These are phyloP conservation scores for Zymoseptoria passerinii DNA, from an alignment of 2,329 filamentous ascomycete species.

Conservation along the genomic window DNA sequence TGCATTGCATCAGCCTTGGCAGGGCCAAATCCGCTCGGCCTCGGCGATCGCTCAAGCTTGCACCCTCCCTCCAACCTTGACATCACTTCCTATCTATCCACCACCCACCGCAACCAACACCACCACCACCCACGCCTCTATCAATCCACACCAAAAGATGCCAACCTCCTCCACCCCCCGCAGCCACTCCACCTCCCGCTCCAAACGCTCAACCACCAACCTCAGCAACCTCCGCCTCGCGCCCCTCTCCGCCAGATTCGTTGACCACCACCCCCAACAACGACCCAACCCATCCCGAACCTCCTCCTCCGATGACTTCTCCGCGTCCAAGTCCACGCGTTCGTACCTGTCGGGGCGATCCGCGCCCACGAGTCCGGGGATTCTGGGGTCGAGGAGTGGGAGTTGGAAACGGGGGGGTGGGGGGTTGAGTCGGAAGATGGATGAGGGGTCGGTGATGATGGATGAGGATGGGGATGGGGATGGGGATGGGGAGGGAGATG, in stretches of 20 bases:
- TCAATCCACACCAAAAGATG: too few species aligned
- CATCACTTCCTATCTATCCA: too few species aligned
- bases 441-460: constrained; percentile 8
- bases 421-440: constrained; percentile 25
- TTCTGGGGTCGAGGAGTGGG: constrained; percentile 37
- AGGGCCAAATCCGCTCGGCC: too few species aligned
- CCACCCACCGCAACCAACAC: too few species aligned
- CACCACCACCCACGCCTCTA: too few species aligned
- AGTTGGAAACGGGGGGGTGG: constrained; percentile 29
- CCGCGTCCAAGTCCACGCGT: too few species aligned
- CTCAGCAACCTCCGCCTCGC: constrained; percentile 54
- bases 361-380: constrained; percentile 42
- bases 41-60: too few species aligned
- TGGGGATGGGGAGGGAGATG: constrained; percentile 16
- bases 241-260: constrained; percentile 44
- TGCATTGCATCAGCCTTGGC: too few species aligned
- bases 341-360: constrained; percentile 44
- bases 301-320: too few species aligned
- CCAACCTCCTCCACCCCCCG: neutral
- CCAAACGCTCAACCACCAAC: constrained; percentile 50
- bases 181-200: constrained; percentile 23
- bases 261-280: constrained; percentile 24
- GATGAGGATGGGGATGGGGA: constrained; percentile 17
- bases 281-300: constrained; percentile 31
- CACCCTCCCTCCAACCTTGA: too few species aligned